These are phyloP conservation scores for Trichosanthes cucumerina DNA, from an alignment of 306 rosid genomes.

Conservation along the genomic window DNA sequence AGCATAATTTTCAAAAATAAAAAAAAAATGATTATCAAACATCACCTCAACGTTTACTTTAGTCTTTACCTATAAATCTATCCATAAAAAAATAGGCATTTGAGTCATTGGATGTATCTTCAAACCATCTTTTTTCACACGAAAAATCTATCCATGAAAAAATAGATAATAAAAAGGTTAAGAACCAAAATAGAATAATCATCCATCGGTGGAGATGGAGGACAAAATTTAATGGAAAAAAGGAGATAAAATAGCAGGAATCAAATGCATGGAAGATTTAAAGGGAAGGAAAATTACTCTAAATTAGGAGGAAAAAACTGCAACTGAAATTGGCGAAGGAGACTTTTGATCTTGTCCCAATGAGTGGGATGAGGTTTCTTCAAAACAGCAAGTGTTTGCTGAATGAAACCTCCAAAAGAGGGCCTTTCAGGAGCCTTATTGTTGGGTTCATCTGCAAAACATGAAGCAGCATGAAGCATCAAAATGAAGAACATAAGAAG, in stretches of 20 bases:
- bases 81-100: too few relatives aligned
- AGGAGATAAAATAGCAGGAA: not conserved
- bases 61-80: too few relatives aligned
- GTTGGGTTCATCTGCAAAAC: not conserved
- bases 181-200: not conserved
- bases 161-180: not conserved
- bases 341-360: constrained; percentile 13
- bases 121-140: too few relatives aligned
- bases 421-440: constrained; percentile 14
- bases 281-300: not conserved
- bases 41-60: too few relatives aligned
- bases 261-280: not conserved
- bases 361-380: constrained; percentile 40
- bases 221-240: not conserved
- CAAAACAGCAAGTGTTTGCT: constrained; percentile 28
- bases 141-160: too few relatives aligned
- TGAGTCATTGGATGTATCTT: too few relatives aligned
- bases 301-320: constrained; percentile 10
- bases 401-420: constrained; percentile 19
- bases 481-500: not conserved
- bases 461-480: not conserved
- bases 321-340: not conserved
- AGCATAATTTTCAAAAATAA: too few relatives aligned
- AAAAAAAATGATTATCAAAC: too few relatives aligned
- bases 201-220: too few relatives aligned